These are phyloP conservation scores for Stachybotrys echinatus DNA, from an alignment of 2,329 filamentous ascomycete genomes.

Conservation along the genomic window DNA sequence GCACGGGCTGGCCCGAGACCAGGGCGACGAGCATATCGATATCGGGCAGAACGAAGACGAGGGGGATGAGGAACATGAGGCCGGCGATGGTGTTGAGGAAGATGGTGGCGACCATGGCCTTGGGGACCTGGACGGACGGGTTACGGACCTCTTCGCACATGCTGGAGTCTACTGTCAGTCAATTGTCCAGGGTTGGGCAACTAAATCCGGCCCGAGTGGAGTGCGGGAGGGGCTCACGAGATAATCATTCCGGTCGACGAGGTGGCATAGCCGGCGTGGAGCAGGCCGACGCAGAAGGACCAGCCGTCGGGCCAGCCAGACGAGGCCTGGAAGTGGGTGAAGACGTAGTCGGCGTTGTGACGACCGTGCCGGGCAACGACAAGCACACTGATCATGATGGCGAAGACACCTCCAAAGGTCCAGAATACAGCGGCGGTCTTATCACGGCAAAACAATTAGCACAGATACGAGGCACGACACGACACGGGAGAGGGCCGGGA, in stretches of 20 bases:
- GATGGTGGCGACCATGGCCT: conserved; percentile 66
- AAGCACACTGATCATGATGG: conserved; percentile 57
- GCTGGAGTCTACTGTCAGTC: conserved; percentile 25
- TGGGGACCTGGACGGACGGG: conserved; percentile 63
- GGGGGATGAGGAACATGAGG: conserved; percentile 62
- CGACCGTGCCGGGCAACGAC: conserved; percentile 66
- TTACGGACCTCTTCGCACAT: conserved; percentile 71
- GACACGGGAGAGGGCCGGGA: background rate
- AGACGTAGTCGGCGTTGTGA: conserved; percentile 56
- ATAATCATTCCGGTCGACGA: conserved; percentile 78
- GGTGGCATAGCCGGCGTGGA: conserved; percentile 69
- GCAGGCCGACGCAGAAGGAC: conserved; percentile 68
- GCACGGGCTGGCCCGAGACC: conserved; percentile 56
- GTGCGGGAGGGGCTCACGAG: conserved; percentile 45
- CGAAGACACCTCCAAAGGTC: conserved; percentile 67
- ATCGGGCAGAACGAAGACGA: conserved; percentile 65
- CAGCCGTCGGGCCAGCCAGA: conserved; percentile 68
- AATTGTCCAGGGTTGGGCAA: conserved; percentile 7
- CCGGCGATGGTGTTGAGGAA: conserved; percentile 62
- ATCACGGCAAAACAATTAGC: conserved; percentile 5
- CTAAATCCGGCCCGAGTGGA: background rate
- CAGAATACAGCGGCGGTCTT: conserved; percentile 69
- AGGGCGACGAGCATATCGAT: conserved; percentile 48
- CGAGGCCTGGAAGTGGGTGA: conserved; percentile 61
- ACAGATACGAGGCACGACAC: background rate